Conservation (phyloP, 2,329 filamentous ascomycete genomes). For the Lizonia empirigonia region DNA sequence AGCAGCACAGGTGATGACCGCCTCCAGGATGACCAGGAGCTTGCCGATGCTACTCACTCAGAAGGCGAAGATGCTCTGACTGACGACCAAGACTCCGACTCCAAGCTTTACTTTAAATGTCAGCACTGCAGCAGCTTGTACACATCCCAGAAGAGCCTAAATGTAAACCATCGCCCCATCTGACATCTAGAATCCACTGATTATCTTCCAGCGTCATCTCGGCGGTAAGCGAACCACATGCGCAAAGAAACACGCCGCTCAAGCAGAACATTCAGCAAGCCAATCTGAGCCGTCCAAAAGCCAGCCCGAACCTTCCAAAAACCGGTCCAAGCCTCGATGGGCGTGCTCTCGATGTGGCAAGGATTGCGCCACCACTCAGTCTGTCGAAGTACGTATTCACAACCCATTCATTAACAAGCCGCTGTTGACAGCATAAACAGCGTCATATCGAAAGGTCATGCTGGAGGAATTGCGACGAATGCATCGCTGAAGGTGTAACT, state of each 20-base stretch:
- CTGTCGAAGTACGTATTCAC: background rate
- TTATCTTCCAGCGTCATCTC: background rate
- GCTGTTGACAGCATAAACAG: background rate
- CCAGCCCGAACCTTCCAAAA: too few species aligned
- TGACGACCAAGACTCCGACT: background rate
- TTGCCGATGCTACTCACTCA: background rate
- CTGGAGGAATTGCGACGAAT: constrained; percentile 28
- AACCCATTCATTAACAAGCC: too few species aligned
- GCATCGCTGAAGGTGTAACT: constrained; percentile 1
- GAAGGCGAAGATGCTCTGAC: background rate
- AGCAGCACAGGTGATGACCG: background rate
- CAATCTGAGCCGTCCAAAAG: background rate
- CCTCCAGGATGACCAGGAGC: background rate
- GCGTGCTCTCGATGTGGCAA: constrained; percentile 6
- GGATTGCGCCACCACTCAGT: background rate
- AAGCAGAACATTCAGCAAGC: background rate
- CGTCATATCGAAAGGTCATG: constrained; percentile 13
- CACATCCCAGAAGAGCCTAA: background rate
- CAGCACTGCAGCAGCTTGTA: constrained; percentile 2
- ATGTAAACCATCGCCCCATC: background rate
- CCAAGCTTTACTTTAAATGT: background rate
- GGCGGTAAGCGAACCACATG: background rate
- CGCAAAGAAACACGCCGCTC: background rate
- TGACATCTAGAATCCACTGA: background rate
- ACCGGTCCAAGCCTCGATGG: background rate